Evolutionary conservation across 1,284 basidiomycete species (phyloP), one percentile per base, ranked within the genome.

Genomic region (Cryptococcus maquisensis): DNA sequence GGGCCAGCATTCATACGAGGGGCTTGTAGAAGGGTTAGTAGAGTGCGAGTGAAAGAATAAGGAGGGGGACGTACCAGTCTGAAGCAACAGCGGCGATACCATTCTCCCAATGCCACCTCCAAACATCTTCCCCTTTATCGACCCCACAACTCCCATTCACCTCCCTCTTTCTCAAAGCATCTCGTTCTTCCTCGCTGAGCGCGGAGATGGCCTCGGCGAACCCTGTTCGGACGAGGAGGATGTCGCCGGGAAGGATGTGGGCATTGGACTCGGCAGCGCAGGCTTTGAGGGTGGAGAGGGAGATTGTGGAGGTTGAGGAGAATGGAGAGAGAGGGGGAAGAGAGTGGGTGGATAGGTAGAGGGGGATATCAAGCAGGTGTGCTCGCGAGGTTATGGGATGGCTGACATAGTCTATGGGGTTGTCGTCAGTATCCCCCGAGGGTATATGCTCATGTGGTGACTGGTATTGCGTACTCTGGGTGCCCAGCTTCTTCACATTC

Each of bases 101-200:
- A 28, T 77, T 66, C 45, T 79, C 72, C 78, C 77, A 79, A 55
- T 78, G 67, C 67, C 73, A 79, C 41, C 55, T 60, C 49, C 69
- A 63, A 47, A 74, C 60, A 9, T 72, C 69, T 38, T 75, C 71
- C 32, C 50, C 52, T 13, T 61, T 60, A 21, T 61, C 55, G 3
- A 74, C 67, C 36, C 73, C 72, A 35, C 60, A 59, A 41, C 60
- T 54, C n/a, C 37, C 57, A 35, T 67, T 55, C 37, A 54, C 23
- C 41, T 61, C 45, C 43, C 60, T 50, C 28, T 51, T 54, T 42
- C 48, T 56, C 54, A 59, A 56, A 21, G 15, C 46, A 13, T 61
- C 51, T 13, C 61, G 56, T 46, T 73, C 49, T 32, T 66, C 64
- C 32, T 57, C 46, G 0, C 51, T 52, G 39, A 69, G 59, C 4